Conservation (phyloP, 192 early-diverging fungal species). For the Paraglomus occultum region DNA sequence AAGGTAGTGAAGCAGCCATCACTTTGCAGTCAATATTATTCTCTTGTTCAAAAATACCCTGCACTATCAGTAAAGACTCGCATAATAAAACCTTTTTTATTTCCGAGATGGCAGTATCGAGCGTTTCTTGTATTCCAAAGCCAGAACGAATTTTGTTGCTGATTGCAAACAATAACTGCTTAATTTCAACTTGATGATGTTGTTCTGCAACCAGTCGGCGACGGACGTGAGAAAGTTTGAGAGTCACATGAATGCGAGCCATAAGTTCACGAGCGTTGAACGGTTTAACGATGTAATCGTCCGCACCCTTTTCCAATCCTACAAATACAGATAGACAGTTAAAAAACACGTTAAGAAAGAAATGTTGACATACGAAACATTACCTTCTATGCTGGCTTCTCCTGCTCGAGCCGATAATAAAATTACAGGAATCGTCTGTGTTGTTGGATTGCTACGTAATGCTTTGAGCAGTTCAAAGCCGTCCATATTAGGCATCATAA, state of each 20-base stretch:
- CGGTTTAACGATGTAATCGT: conserved; percentile 54
- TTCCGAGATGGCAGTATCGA: conserved; percentile 35
- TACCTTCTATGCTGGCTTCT: conserved; percentile 35
- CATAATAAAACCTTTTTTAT: conserved; percentile 40
- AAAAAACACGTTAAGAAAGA: no score
- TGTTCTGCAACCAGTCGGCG: conserved; percentile 40
- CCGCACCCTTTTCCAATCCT: conserved; percentile 52
- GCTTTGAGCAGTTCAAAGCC: conserved; percentile 48
- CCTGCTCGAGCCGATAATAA: conserved; percentile 51
- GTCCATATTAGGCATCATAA: conserved; percentile 60
- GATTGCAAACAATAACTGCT: conserved; percentile 36
- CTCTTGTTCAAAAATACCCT: no score
- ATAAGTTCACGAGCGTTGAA: conserved; percentile 49
- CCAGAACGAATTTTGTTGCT: conserved; percentile 36
- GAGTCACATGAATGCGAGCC: conserved; percentile 47
- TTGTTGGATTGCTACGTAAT: conserved; percentile 35
- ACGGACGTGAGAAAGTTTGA: conserved; percentile 44
- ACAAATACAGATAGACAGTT: conserved; percentile 1
- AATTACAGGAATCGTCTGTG: conserved; percentile 51
- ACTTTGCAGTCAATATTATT: neutral
- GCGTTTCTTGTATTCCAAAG: conserved; percentile 31
- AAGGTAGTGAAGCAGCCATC: neutral
- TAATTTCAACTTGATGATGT: conserved; percentile 38
- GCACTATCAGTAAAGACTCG: neutral
- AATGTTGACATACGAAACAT: conserved; percentile 26